Evolutionary conservation across 2,329 filamentous ascomycete genomes (phyloP).

Genomic region (Microcyclosporella mali): DNA sequence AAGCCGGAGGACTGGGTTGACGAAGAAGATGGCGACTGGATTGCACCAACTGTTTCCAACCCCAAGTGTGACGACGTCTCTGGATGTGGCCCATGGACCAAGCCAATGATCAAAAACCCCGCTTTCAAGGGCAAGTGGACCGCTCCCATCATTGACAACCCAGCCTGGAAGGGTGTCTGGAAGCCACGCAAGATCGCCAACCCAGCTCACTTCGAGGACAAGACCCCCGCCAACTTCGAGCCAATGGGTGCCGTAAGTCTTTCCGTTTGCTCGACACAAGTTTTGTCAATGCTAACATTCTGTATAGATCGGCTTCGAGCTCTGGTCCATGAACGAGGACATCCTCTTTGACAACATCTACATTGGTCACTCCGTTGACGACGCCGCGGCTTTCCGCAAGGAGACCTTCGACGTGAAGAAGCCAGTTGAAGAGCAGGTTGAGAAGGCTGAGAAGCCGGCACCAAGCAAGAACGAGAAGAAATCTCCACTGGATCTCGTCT

Average conservation of each 20-base stretch:
- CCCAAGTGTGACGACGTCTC: constrained; percentile 90
- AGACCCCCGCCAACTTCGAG: constrained; percentile 92
- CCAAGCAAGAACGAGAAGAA: constrained; percentile 57
- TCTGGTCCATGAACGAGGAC: constrained; percentile 99
- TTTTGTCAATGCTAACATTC: constrained; percentile 9
- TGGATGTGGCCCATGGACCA: constrained; percentile 88
- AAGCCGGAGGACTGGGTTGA: constrained; percentile 99
- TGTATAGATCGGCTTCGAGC: constrained; percentile 85
- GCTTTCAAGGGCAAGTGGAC: constrained; percentile 99
- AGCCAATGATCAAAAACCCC: constrained; percentile 90
- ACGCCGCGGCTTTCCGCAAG: constrained; percentile 79
- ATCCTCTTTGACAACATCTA: constrained; percentile 99
- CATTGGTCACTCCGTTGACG: constrained; percentile 92
- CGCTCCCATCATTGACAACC: constrained; percentile 90
- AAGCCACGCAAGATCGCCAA: constrained; percentile 93
- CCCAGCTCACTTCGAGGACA: constrained; percentile 95
- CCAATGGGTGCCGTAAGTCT: constrained; percentile 88
- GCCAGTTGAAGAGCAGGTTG: constrained; percentile 70
- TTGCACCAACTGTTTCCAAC: constrained; percentile 84
- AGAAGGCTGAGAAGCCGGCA: constrained; percentile 73
- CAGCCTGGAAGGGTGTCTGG: constrained; percentile 95
- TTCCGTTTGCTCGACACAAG: neutral
- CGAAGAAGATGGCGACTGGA: constrained; percentile 98
- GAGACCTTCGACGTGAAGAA: constrained; percentile 90
- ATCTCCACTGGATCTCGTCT: constrained; percentile 71